Evolutionary conservation across 805 yeast genomes (phyloP), one percentile per base, ranked within the genome.

Genomic region (Kluyveromyces dobzhanskii): DNA sequence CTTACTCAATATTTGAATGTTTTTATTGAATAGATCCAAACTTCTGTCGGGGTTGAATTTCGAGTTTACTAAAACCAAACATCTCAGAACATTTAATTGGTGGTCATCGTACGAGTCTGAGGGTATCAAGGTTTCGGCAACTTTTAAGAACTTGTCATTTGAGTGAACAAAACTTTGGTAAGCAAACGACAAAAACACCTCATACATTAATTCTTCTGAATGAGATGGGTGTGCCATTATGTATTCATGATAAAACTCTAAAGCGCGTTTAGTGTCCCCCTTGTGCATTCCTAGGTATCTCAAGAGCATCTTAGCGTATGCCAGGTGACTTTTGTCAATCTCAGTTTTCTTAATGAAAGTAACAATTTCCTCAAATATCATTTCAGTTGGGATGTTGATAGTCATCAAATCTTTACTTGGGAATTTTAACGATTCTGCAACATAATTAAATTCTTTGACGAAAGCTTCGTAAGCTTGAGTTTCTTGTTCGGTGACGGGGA

Each of bases 11-110:
- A 49, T 50, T 12, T 55, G 51, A 25, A 75, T 70, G 50, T 67
- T 66, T 12, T 62, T 59, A 46, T 76, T 76, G 54, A 66, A 76
- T 3, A 71, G 40, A 2, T 57, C 61, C 29, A 76, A 57, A 1
- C 74, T 56, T 30, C 54, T 44, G 7, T 67, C 70, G 5, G 59
- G 42, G 29, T 69, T 61, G 30, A 68, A 66, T 28, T 54, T 57
- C 9, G 72, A 53, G 17, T 62, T 53, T 0, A 68, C 70, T 7
- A 75, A 45, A 11, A 76, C 69, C 32, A 67, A 48, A 4, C 62
- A 57, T 39, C 70, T 68, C 5, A 71, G 41, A 3, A 64, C 50
- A 25, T 61, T 59, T 6, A 65, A 55, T 1, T 67, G 54, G 13
- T 54, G 42, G 14, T 41, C 37, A 17, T 52, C 56, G 18, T 53